These are phyloP conservation scores for Neoconidiobolus thromboides DNA, from an alignment of 371 early-diverging fungal species.

Conservation along the genomic window DNA sequence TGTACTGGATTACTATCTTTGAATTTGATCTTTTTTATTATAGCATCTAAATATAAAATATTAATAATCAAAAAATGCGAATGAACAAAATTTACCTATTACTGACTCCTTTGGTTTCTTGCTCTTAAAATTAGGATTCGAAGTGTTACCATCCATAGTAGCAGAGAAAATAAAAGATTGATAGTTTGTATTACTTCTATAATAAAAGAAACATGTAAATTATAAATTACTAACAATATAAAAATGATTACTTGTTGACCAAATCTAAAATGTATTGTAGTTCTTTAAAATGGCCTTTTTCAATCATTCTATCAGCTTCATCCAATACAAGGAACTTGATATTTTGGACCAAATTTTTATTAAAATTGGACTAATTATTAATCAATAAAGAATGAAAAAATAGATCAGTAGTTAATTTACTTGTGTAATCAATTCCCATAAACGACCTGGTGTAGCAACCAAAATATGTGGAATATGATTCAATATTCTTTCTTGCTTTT, in stretches of 20 bases:
- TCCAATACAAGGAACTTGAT: slow-evolving; percentile 71
- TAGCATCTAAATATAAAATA: slow-evolving; percentile 22
- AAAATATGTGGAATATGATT: slow-evolving; percentile 59
- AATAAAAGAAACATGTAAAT: background rate
- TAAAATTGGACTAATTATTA: slow-evolving; percentile 20
- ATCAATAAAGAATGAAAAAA: background rate
- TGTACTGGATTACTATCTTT: slow-evolving; percentile 41
- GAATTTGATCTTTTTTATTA: slow-evolving; percentile 54
- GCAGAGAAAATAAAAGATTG: slow-evolving; percentile 95
- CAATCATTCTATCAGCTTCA: slow-evolving; percentile 97
- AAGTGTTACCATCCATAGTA: slow-evolving; percentile 44
- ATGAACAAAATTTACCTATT: background rate
- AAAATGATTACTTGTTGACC: slow-evolving; percentile 9
- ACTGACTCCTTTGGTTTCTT: too few relatives aligned
- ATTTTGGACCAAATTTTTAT: slow-evolving; percentile 28
- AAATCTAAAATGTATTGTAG: slow-evolving; percentile 37
- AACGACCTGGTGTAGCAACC: slow-evolving; percentile 95
- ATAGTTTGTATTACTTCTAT: slow-evolving; percentile 13
- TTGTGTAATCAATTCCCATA: slow-evolving; percentile 76
- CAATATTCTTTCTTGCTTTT: slow-evolving; percentile 71
- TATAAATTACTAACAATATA: background rate
- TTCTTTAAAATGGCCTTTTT: slow-evolving; percentile 76
- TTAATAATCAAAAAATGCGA: slow-evolving; percentile 1
- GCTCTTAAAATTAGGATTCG: background rate
- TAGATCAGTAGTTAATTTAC: slow-evolving; percentile 15